Base-by-base conservation (phyloP, 768 basidiomycete genomes). In the Daedalea quercina region DNA sequence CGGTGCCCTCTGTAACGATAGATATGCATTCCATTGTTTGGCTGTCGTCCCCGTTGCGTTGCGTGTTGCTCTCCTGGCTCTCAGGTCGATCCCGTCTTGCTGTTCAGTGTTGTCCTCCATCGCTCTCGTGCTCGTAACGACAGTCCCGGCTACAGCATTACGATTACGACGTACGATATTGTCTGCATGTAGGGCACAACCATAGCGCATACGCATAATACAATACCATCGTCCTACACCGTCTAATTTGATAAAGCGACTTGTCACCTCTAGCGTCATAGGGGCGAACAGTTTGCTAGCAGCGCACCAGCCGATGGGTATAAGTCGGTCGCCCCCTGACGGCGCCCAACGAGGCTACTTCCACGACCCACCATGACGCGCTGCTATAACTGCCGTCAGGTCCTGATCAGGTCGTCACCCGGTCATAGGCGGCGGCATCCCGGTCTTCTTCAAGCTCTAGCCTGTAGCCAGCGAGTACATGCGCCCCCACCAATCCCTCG, bases 1-100 rank as follows among this genome's bases (percentile, higher is more conserved):
- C 52, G 42, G 41, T 53, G 56, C 37, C 44, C 60, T 52, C 57
- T 82, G 83, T 84, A 85, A 84, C 77, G 79, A 82, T 84, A 85
- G 81, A 85, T 76, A 84, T 81, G 77, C 79, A 69, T 69, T 67
- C 69, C 64, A 69, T 64, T 65, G 62, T 68, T 59, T 65, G 54
- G 54, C 49, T 55, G 51, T 56, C 57, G 53, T 22, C 11, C 52
- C 60, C 60, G 65, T 62, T 65, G 60, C 52, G 67, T 64, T 67
- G 65, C 55, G 37, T 44, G 54, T 62, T 60, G 57, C 49, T 54
- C n/a, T 58, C 34, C 49, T 41, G 20, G 35, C 46, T 48, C n/a
- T n/a, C 52, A 19, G 47, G 11, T 3, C 24, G 37, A 50, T 26
- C 50, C 47, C 41, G 46, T 54, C 50, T 51, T 55, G 59, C 52